Conservation (phyloP, 371 early-diverging fungal species). For the Umbelopsis sp. region DNA sequence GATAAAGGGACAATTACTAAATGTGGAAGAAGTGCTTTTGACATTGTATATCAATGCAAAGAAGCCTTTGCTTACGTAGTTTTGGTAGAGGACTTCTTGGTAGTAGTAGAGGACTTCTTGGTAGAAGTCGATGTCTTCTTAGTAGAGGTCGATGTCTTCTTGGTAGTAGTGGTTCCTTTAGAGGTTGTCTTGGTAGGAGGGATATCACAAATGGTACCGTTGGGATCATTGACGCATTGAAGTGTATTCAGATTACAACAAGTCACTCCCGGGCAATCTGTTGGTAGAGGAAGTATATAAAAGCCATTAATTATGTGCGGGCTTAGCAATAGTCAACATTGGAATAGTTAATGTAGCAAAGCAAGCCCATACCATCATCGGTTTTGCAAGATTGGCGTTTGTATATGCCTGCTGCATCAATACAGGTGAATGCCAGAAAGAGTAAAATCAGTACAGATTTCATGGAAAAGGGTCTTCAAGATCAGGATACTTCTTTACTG, state of each 20-base stretch:
- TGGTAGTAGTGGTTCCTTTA: constrained; percentile 14
- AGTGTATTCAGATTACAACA: constrained; percentile 31
- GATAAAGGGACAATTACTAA: background rate
- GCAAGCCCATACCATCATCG: background rate
- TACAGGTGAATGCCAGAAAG: background rate
- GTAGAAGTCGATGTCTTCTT: constrained; percentile 5
- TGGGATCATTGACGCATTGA: constrained; percentile 31
- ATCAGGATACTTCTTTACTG: background rate
- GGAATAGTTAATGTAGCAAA: background rate
- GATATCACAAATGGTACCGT: constrained; percentile 29
- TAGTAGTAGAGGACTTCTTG: constrained; percentile 9
- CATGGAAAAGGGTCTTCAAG: background rate
- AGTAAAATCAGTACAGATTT: background rate
- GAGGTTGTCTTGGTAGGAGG: constrained; percentile 15
- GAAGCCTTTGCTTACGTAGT: constrained; percentile 4
- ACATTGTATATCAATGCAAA: background rate
- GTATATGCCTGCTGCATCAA: background rate
- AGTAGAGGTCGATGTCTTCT: constrained; percentile 10
- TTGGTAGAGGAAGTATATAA: background rate
- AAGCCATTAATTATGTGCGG: background rate
- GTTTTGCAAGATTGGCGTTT: constrained; percentile 8
- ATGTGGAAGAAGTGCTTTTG: constrained; percentile 6
- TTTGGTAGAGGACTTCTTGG: constrained; percentile 18
- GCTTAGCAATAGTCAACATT: background rate
- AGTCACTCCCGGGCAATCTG: constrained; percentile 31